Evolutionary conservation across 441 rosid species (phyloP).

Genomic region (Dalechampia spathulata): DNA sequence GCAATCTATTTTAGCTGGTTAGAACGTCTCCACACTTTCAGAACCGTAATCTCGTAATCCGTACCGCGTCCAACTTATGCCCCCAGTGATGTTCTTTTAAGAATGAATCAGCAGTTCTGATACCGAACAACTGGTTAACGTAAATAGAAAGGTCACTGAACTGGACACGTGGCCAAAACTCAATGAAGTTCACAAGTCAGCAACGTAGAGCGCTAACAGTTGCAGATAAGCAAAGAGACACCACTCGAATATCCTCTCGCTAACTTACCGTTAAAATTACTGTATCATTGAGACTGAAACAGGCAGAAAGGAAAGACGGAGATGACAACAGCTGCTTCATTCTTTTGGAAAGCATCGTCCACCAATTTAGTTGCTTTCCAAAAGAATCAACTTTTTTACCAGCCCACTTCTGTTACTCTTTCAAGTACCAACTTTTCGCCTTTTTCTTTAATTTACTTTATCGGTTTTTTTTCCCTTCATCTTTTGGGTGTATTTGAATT

Average conservation of each 20-base stretch:
- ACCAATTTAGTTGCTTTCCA: constrained; percentile 47
- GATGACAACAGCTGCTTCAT: constrained; percentile 41
- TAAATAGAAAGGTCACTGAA: no score
- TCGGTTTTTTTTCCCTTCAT: not conserved
- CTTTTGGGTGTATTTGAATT: constrained; percentile 1
- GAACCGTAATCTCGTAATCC: no score
- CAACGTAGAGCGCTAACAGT: constrained; percentile 48
- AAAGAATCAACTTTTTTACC: constrained; percentile 23
- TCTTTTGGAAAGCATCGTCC: constrained; percentile 52
- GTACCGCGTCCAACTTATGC: no score
- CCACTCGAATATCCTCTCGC: constrained; percentile 20
- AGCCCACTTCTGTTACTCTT: constrained; percentile 34
- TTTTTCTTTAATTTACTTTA: no score
- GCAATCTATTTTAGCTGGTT: no score
- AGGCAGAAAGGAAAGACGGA: no score
- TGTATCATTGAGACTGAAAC: no score
- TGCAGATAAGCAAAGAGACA: constrained; percentile 43
- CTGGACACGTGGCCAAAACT: no score
- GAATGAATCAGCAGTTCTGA: no score
- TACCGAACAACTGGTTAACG: no score
- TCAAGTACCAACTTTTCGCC: constrained; percentile 30
- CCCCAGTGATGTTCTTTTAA: no score
- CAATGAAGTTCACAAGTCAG: constrained; percentile 36
- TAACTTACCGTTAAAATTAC: constrained; percentile 29
- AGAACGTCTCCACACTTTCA: no score